A percentile compares a stretch with the other conserved stretches of the same genome.
These are phyloP conservation scores for Prunella vulgaris DNA, from an alignment of 257 asterid genomes.

Conservation along the genomic window DNA sequence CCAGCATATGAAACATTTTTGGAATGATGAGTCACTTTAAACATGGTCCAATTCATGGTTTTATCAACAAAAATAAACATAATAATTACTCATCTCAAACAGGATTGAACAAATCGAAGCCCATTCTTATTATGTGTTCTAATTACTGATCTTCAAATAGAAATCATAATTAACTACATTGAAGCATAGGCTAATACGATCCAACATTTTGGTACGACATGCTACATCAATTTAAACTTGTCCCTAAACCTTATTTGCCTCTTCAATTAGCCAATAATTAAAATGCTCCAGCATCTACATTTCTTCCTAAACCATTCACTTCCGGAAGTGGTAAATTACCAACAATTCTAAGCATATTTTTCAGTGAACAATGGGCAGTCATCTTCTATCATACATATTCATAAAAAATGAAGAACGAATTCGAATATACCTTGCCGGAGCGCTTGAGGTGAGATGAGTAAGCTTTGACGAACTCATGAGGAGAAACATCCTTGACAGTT, in stretches of 20 bases:
- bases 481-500: conserved; percentile 80
- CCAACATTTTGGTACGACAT: neutral
- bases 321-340: neutral
- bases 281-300: neutral
- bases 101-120: neutral
- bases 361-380: neutral
- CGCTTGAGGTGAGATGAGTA: conserved; percentile 79
- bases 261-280: neutral
- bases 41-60: neutral
- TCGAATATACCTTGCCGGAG: conserved; percentile 66
- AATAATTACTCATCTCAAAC: neutral
- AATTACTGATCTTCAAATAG: neutral
- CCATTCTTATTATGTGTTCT: neutral
- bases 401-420: neutral
- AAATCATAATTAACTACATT: neutral
- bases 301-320: neutral
- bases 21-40: neutral
- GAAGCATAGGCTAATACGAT: neutral
- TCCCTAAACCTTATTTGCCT: neutral
- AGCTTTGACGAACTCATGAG: conserved; percentile 76
- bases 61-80: neutral
- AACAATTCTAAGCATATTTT: neutral
- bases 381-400: neutral
- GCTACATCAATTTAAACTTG: neutral
- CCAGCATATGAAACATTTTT: neutral